A percentile compares a stretch with the other conserved stretches of the same genome.
These are phyloP conservation scores for Solioccasus polychromus DNA, from an alignment of 768 basidiomycete genomes.

Conservation along the genomic window DNA sequence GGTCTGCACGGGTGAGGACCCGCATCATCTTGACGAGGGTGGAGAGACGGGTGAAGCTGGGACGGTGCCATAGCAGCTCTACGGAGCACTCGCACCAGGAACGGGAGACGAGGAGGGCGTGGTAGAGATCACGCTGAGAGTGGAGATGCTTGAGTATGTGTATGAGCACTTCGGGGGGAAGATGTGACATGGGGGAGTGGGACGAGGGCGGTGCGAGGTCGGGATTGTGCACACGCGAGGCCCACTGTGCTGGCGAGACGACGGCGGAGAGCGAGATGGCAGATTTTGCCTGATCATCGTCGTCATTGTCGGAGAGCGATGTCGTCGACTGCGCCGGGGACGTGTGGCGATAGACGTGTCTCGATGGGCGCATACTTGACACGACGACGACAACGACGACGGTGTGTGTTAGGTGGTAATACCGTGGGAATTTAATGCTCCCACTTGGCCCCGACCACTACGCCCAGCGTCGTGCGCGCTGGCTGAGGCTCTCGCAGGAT, in stretches of 20 bases:
- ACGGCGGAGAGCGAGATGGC: slow-evolving; percentile 39
- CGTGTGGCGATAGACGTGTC: slow-evolving; percentile 36
- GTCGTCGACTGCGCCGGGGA: slow-evolving; percentile 68
- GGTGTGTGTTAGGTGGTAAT: neutral
- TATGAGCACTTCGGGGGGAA: slow-evolving; percentile 91
- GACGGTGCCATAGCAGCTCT: slow-evolving; percentile 93
- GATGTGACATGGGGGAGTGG: slow-evolving; percentile 57
- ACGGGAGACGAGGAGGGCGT: slow-evolving; percentile 76
- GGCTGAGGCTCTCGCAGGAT: slow-evolving; percentile 40
- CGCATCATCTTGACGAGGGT: slow-evolving; percentile 78
- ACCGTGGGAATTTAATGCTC: slow-evolving; percentile 20
- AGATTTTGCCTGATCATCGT: slow-evolving; percentile 58
- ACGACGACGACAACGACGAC: neutral
- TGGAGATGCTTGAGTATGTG: slow-evolving; percentile 87
- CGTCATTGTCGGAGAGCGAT: slow-evolving; percentile 75
- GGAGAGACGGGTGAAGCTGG: slow-evolving; percentile 63
- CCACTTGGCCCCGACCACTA: slow-evolving; percentile 65
- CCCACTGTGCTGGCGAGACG: slow-evolving; percentile 69
- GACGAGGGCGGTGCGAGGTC: slow-evolving; percentile 27
- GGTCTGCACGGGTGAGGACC: slow-evolving; percentile 58
- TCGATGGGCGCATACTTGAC: slow-evolving; percentile 27
- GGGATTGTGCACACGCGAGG: slow-evolving; percentile 32
- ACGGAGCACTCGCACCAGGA: slow-evolving; percentile 96
- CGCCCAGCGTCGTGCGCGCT: slow-evolving; percentile 57
- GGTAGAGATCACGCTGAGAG: slow-evolving; percentile 68